phyloP scores from a whole-genome alignment of 2,329 filamentous ascomycete genomes.

The Botryosphaeria dothidea region DNA sequence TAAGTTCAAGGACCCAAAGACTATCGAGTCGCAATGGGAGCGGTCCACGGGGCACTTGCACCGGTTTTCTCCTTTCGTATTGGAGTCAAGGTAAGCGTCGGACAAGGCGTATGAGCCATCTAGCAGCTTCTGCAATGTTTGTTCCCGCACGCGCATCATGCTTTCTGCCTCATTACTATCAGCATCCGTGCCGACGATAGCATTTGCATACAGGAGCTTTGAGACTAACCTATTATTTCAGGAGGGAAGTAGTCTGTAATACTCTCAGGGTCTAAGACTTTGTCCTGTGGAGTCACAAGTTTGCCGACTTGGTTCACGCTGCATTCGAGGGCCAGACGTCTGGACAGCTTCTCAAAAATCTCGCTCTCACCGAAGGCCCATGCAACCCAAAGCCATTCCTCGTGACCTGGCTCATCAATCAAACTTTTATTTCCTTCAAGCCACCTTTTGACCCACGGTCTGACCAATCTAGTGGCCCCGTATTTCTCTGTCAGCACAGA shows the following conservation, averaged over 20 bases:
- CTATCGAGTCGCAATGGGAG: neutral
- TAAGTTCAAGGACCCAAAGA: neutral
- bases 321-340: neutral
- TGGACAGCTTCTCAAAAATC: neutral
- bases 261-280: neutral
- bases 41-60: neutral
- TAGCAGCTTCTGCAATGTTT: neutral
- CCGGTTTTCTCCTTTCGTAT: neutral
- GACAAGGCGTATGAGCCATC: neutral
- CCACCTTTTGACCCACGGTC: constrained; percentile 8
- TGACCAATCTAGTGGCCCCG: neutral
- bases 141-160: neutral
- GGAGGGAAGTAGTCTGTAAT: neutral
- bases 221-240: neutral
- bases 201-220: neutral
- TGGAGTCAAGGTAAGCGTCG: neutral
- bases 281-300: neutral
- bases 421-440: neutral
- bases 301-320: neutral
- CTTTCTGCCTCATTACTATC: neutral
- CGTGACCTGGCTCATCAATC: neutral
- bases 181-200: neutral
- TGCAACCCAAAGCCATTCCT: constrained; percentile 13
- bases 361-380: constrained; percentile 8
- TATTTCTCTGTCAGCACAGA: constrained; percentile 20